phyloP scores from a whole-genome alignment of 257 asterid species.

The Marsdenia floribunda region DNA sequence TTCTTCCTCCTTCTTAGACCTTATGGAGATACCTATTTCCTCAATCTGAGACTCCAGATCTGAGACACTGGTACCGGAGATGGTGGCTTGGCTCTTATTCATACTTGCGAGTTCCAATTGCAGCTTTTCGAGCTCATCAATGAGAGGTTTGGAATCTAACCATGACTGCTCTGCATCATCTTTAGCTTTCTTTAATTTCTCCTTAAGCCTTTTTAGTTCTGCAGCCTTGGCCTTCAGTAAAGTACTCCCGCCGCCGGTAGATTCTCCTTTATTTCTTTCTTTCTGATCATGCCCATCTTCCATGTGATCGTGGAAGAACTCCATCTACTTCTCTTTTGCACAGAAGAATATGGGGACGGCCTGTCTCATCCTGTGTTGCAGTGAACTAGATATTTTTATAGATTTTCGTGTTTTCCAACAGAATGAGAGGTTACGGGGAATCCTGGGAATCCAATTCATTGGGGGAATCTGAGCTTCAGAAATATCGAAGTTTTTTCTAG shows the following conservation, averaged over 20 bases:
- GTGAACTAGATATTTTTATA: background rate
- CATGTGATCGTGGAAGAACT: background rate
- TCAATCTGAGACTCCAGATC: slow-evolving; percentile 13
- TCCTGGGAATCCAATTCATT: background rate
- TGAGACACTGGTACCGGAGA: slow-evolving; percentile 7
- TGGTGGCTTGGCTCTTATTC: slow-evolving; percentile 17
- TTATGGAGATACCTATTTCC: slow-evolving; percentile 24
- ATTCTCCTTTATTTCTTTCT: slow-evolving; percentile 8
- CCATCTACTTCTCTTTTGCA: slow-evolving; percentile 5
- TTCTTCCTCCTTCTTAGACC: slow-evolving; percentile 44
- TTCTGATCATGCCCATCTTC: background rate
- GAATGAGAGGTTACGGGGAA: background rate
- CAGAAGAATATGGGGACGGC: background rate
- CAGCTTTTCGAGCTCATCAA: slow-evolving; percentile 56
- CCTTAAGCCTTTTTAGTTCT: slow-evolving; percentile 36
- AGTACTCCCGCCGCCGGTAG: background rate
- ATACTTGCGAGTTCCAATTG: slow-evolving; percentile 36
- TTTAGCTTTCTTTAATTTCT: slow-evolving; percentile 46
- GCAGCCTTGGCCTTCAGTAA: slow-evolving; percentile 20
- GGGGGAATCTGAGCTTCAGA: slow-evolving; percentile 7
- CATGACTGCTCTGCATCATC: slow-evolving; percentile 59
- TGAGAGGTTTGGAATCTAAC: slow-evolving; percentile 58
- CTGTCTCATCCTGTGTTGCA: background rate
- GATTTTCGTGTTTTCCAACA: background rate
- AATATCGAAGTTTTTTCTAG: background rate